Evolutionary conservation across 352 stramenopile genomes (phyloP).

Genomic region (Peronospora tabacina): DNA sequence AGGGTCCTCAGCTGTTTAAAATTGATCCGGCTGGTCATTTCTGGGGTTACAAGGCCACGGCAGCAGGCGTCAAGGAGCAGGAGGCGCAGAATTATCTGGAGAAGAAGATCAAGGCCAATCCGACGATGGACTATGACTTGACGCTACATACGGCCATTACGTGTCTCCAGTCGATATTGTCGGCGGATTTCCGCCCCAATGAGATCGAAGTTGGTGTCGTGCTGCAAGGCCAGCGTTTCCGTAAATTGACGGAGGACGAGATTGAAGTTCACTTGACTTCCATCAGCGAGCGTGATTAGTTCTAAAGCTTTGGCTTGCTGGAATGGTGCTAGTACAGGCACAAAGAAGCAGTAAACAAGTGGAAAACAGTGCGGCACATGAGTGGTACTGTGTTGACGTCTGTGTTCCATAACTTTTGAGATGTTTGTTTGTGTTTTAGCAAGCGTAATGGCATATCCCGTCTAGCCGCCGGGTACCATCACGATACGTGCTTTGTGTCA

Average conservation of each 20-base stretch:
- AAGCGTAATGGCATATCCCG: neutral
- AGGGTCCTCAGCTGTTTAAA: conserved; percentile 96
- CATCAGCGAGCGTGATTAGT: conserved; percentile 93
- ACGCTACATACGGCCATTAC: conserved; percentile 95
- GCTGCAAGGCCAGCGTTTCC: conserved; percentile 70
- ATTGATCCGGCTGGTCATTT: conserved; percentile 98
- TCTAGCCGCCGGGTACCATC: too few species aligned
- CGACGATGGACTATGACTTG: conserved; percentile 87
- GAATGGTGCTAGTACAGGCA: conserved; percentile 5
- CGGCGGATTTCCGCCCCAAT: conserved; percentile 95
- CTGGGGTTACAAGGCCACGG: conserved; percentile 91
- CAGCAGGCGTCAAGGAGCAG: conserved; percentile 94
- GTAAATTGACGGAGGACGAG: conserved; percentile 92
- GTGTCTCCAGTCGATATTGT: conserved; percentile 95
- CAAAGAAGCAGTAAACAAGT: conserved; percentile 15
- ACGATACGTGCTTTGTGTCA: too few species aligned
- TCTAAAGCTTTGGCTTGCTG: conserved; percentile 5
- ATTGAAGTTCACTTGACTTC: conserved; percentile 97
- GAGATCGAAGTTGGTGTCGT: conserved; percentile 91
- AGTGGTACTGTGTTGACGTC: conserved; percentile 8
- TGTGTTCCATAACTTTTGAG: neutral
- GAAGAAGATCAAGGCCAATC: conserved; percentile 93
- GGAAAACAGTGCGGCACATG: conserved; percentile 14
- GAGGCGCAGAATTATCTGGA: conserved; percentile 99
- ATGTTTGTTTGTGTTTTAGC: neutral